These are phyloP conservation scores for Aspergillus panamensis DNA, from an alignment of 495 filamentous ascomycete genomes.

Conservation along the genomic window DNA sequence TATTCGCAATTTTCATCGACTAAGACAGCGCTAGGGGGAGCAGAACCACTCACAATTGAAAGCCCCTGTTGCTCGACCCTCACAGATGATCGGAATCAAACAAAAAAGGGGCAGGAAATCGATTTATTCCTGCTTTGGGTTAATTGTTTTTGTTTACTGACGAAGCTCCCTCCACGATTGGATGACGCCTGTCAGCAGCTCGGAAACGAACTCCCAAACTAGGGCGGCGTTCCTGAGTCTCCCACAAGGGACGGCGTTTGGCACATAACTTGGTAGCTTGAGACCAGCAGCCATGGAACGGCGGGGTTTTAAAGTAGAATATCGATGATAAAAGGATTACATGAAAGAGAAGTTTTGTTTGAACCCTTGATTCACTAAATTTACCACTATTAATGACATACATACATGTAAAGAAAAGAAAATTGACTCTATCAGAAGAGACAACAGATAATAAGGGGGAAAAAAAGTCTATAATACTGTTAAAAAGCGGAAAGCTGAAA, in stretches of 20 bases:
- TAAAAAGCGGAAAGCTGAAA: constrained; percentile 22
- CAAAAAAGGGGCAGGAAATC: neutral
- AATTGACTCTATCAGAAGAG: constrained; percentile 39
- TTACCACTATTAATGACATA: constrained; percentile 52
- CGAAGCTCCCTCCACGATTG: neutral
- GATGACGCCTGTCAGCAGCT: neutral
- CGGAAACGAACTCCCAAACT: constrained; percentile 1
- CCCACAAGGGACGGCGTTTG: neutral
- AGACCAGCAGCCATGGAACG: neutral
- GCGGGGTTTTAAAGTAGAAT: neutral
- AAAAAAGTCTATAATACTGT: constrained; percentile 48
- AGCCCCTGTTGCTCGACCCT: neutral
- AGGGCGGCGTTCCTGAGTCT: neutral
- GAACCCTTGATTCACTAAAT: constrained; percentile 41
- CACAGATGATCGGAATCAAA: constrained; percentile 12
- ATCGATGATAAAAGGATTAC: neutral
- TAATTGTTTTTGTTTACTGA: neutral
- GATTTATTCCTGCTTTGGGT: too few relatives aligned
- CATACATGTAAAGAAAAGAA: constrained; percentile 46
- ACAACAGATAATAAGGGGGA: constrained; percentile 27
- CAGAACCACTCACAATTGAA: neutral
- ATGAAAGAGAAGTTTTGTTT: constrained; percentile 23
- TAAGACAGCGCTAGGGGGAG: neutral
- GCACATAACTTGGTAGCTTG: neutral
- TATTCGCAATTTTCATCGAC: neutral